A percentile compares a stretch with the other conserved stretches of the same genome.
phyloP scores from a whole-genome alignment of 768 basidiomycete genomes.

The Solioccasus polychromus region DNA sequence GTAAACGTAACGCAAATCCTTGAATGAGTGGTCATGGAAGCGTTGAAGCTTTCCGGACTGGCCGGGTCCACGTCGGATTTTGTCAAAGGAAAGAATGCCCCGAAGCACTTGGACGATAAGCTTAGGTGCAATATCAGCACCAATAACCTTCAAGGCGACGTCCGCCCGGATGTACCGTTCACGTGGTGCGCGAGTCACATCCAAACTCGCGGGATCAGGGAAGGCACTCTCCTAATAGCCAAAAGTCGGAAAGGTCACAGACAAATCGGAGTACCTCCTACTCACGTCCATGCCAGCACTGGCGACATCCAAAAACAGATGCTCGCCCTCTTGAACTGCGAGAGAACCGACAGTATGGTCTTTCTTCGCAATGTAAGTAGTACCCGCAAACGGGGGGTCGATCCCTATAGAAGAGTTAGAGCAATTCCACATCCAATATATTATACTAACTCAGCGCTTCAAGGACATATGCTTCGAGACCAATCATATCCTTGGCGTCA shows the following conservation, averaged over 20 bases:
- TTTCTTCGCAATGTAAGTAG: slow-evolving; percentile 52
- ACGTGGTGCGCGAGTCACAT: slow-evolving; percentile 41
- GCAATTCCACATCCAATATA: not conserved
- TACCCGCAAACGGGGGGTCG: slow-evolving; percentile 70
- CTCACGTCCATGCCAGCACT: slow-evolving; percentile 58
- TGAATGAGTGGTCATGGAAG: slow-evolving; percentile 48
- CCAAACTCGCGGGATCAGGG: slow-evolving; percentile 42
- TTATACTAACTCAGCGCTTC: slow-evolving; percentile 67
- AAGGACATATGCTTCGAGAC: slow-evolving; percentile 54
- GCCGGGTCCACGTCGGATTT: slow-evolving; percentile 64
- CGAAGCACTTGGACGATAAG: slow-evolving; percentile 62
- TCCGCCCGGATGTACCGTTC: slow-evolving; percentile 50
- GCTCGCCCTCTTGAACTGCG: slow-evolving; percentile 44
- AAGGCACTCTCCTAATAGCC: slow-evolving; percentile 50
- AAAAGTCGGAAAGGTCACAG: not conserved
- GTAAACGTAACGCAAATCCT: slow-evolving; percentile 53
- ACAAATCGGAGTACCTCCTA: slow-evolving; percentile 5
- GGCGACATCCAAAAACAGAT: slow-evolving; percentile 61
- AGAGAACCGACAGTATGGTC: slow-evolving; percentile 44
- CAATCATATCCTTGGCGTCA: slow-evolving; percentile 34
- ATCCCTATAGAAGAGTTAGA: slow-evolving; percentile 45
- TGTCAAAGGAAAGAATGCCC: slow-evolving; percentile 55
- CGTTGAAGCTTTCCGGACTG: slow-evolving; percentile 62
- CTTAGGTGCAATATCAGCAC: slow-evolving; percentile 56
- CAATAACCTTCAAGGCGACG: slow-evolving; percentile 45